A percentile compares a stretch with the other conserved stretches of the same genome.
These are phyloP conservation scores for Bisporella sp. DNA, from an alignment of 2,329 filamentous ascomycete genomes.

Conservation along the genomic window DNA sequence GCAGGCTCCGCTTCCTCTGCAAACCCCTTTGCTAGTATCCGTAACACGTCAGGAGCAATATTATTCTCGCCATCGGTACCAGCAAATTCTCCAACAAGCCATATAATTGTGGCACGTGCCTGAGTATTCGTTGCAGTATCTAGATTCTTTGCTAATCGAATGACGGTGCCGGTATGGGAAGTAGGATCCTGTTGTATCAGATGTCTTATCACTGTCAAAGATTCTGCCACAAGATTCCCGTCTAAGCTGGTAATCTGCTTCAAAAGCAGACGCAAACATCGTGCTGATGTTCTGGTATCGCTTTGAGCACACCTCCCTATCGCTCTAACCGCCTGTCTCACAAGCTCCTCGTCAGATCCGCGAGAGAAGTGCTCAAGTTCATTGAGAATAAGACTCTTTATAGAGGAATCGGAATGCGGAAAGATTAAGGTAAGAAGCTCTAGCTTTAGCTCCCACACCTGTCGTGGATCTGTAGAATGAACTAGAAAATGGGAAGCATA, in stretches of 20 bases:
- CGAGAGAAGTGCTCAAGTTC: conserved; percentile 92
- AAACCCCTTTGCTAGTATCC: conserved; percentile 82
- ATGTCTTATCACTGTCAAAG: conserved; percentile 89
- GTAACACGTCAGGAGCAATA: conserved; percentile 85
- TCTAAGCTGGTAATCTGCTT: conserved; percentile 85
- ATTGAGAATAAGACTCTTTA: conserved; percentile 81
- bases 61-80: conserved; percentile 75
- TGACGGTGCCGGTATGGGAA: conserved; percentile 76
- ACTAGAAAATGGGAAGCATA: conserved; percentile 89
- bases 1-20: conserved; percentile 75
- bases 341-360: conserved; percentile 65
- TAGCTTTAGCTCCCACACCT: conserved; percentile 86
- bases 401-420: conserved; percentile 65
- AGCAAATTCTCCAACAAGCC: conserved; percentile 93
- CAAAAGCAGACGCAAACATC: conserved; percentile 77
- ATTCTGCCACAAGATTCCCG: conserved; percentile 82
- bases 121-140: conserved; percentile 82
- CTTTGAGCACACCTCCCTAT: conserved; percentile 90
- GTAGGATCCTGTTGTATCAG: conserved; percentile 86
- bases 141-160: conserved; percentile 83
- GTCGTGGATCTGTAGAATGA: conserved; percentile 66
- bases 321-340: conserved; percentile 83
- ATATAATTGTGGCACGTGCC: conserved; percentile 90
- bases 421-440: conserved; percentile 90
- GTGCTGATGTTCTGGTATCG: conserved; percentile 60